Evolutionary conservation across 306 rosid species (phyloP).

Genomic region (Ceratonia siliqua): DNA sequence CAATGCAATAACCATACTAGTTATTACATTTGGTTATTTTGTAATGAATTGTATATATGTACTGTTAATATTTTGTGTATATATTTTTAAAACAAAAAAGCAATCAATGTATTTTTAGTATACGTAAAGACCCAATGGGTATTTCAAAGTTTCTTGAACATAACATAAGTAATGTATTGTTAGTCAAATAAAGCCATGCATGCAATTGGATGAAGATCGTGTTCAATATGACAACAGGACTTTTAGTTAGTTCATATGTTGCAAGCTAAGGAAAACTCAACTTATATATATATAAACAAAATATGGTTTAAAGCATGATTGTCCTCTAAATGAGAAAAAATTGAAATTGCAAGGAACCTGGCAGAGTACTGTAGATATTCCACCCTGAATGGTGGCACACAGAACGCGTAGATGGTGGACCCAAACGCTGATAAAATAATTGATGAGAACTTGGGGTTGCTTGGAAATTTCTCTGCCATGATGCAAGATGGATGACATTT

Average conservation of each 20-base stretch:
- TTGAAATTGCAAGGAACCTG: background rate
- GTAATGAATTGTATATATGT: too few relatives aligned
- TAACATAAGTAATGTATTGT: too few relatives aligned
- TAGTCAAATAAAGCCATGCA: too few relatives aligned
- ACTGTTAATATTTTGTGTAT: too few relatives aligned
- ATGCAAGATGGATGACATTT: slow-evolving; percentile 38
- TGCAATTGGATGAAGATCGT: background rate
- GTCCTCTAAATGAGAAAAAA: background rate
- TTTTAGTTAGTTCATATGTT: background rate
- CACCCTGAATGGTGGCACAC: slow-evolving; percentile 22
- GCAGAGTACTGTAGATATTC: background rate
- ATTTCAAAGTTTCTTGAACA: too few relatives aligned
- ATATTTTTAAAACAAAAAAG: too few relatives aligned
- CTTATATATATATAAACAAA: too few relatives aligned
- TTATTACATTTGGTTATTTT: too few relatives aligned
- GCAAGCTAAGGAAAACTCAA: background rate
- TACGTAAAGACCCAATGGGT: too few relatives aligned
- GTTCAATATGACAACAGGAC: background rate
- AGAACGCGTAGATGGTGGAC: slow-evolving; percentile 20
- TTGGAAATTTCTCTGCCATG: slow-evolving; percentile 25
- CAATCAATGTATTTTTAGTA: too few relatives aligned
- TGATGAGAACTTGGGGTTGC: background rate
- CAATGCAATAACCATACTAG: too few relatives aligned
- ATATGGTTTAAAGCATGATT: background rate
- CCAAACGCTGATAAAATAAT: slow-evolving; percentile 11